Conservation (phyloP, 495 filamentous ascomycete genomes). For the Thermothielavioides terrestris region DNA sequence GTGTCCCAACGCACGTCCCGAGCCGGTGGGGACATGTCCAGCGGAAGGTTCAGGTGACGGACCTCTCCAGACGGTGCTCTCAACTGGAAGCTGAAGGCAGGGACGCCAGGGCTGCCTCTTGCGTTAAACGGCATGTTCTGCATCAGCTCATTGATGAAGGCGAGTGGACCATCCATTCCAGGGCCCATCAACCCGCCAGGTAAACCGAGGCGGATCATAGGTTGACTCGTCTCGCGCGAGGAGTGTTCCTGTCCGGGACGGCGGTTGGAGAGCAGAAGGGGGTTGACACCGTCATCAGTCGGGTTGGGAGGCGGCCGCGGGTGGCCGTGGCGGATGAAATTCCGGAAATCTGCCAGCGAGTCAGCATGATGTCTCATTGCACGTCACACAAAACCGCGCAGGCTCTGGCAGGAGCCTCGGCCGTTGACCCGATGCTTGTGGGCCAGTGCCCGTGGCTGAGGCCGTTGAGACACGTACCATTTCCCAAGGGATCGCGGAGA, state of each 20-base stretch:
- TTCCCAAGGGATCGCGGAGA: constrained; percentile 34
- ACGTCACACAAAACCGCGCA: too few relatives aligned
- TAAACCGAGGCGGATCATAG: constrained; percentile 31
- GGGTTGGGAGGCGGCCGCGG: constrained; percentile 14
- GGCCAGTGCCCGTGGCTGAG: background rate
- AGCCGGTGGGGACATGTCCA: constrained; percentile 8
- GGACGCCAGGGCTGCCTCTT: constrained; percentile 35
- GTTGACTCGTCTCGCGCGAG: constrained; percentile 23
- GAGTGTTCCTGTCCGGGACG: constrained; percentile 29
- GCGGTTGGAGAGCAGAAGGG: constrained; percentile 49
- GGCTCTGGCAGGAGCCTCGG: background rate
- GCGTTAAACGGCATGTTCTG: constrained; percentile 16
- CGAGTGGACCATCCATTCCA: constrained; percentile 30
- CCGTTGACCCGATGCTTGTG: background rate
- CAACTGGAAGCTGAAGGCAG: constrained; percentile 37
- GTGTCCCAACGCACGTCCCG: constrained; percentile 32
- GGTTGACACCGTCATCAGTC: constrained; percentile 74
- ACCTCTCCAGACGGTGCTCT: constrained; percentile 31
- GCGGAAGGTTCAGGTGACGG: constrained; percentile 30
- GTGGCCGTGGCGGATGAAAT: constrained; percentile 26
- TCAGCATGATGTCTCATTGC: constrained; percentile 3
- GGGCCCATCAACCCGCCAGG: constrained; percentile 16
- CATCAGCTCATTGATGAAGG: constrained; percentile 36
- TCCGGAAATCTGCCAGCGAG: constrained; percentile 31
- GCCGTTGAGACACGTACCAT: constrained; percentile 26